These are phyloP conservation scores for Ogataea trehaloabstinens DNA, from an alignment of 805 yeast genomes.

Conservation along the genomic window DNA sequence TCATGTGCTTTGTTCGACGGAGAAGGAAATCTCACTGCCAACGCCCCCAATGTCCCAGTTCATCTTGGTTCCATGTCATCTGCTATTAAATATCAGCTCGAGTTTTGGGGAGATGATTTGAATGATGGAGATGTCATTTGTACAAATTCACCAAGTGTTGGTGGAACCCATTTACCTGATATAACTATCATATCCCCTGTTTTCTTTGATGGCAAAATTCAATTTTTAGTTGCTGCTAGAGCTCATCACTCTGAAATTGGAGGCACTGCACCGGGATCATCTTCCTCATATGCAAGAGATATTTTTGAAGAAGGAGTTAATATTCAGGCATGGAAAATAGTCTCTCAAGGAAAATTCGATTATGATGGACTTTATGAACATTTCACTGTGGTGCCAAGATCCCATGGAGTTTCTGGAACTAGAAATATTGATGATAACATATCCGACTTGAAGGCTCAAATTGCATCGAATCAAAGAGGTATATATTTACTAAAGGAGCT, in stretches of 20 bases:
- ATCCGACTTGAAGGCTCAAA: constrained; percentile 47
- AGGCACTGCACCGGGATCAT: constrained; percentile 57
- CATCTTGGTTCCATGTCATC: constrained; percentile 48
- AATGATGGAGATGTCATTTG: constrained; percentile 43
- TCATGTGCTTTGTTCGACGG: constrained; percentile 48
- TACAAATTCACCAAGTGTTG: constrained; percentile 43
- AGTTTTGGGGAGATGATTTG: constrained; percentile 38
- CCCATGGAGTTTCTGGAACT: constrained; percentile 54
- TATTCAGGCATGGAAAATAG: constrained; percentile 51
- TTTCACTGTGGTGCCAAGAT: constrained; percentile 47
- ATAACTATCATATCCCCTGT: constrained; percentile 60
- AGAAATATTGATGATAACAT: constrained; percentile 54
- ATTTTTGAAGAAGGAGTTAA: constrained; percentile 57
- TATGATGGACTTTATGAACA: constrained; percentile 47
- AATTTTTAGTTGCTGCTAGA: constrained; percentile 55
- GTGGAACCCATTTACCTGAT: constrained; percentile 50
- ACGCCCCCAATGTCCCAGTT: constrained; percentile 42
- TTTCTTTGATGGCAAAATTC: constrained; percentile 41
- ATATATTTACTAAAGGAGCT: constrained; percentile 42
- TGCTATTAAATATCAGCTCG: constrained; percentile 37
- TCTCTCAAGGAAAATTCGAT: constrained; percentile 48
- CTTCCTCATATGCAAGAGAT: constrained; percentile 53
- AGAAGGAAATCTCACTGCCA: constrained; percentile 34
- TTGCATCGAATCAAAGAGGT: constrained; percentile 54
- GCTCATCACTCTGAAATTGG: constrained; percentile 67